Conservation (phyloP, 108 stramenopile species). For the Cyclotella choctawhatcheeana region DNA sequence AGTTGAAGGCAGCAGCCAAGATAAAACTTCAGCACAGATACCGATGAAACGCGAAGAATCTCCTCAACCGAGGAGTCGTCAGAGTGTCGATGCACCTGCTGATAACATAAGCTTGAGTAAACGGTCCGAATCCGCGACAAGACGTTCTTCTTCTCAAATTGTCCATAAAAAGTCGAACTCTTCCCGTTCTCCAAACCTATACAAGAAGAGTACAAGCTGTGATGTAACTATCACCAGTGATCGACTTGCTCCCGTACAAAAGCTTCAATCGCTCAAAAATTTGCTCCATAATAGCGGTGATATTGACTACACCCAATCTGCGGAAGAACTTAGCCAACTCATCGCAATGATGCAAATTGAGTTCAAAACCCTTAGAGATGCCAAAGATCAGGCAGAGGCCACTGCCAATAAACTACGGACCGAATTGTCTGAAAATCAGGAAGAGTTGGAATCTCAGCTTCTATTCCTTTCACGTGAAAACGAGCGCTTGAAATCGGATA, state of each 20-base stretch:
- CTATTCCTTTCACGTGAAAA: constrained; percentile 22
- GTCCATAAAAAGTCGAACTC: neutral
- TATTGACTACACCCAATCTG: constrained; percentile 16
- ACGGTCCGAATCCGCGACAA: constrained; percentile 1
- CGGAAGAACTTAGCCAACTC: constrained; percentile 25
- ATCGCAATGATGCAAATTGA: constrained; percentile 31
- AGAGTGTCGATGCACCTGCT: constrained; percentile 8
- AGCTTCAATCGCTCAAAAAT: neutral
- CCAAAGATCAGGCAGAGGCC: constrained; percentile 31
- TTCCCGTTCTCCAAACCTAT: neutral
- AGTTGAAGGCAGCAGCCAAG: constrained; percentile 18
- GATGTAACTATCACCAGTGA: neutral
- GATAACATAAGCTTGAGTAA: constrained; percentile 1
- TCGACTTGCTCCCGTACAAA: neutral
- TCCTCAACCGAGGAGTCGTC: constrained; percentile 9
- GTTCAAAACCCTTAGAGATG: constrained; percentile 20
- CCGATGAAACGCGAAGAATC: constrained; percentile 6
- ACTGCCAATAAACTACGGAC: constrained; percentile 29
- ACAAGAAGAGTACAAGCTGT: neutral
- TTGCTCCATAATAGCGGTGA: constrained; percentile 1
- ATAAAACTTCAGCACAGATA: neutral
- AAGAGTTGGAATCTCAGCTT: constrained; percentile 22
- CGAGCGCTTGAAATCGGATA: constrained; percentile 22
- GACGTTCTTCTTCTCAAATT: constrained; percentile 2
- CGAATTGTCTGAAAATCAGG: constrained; percentile 21